Base-by-base conservation (phyloP, 768 basidiomycete genomes). In the Megacollybia marginata region DNA sequence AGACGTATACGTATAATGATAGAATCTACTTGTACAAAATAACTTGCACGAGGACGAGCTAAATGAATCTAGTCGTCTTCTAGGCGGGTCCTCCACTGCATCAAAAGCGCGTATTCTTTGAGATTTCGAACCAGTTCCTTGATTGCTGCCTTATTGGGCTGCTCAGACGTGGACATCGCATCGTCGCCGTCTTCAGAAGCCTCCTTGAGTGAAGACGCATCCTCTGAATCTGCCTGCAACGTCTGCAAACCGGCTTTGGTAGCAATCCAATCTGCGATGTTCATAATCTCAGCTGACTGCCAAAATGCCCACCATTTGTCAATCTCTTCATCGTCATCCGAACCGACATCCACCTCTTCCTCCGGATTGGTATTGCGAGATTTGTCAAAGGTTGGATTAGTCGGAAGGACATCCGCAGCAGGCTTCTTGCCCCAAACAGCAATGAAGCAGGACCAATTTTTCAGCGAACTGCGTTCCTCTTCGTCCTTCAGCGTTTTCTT, bases 261-360 rank as follows among this genome's bases (percentile, higher is more conserved):
- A 38, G 71, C 67, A 32, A 88, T 65, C 84, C 85, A 90, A 46
- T 80, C 73, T 2, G 80, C 79, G 18, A 89, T 63, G 59, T 78
- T 82, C 47, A 64, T 59, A 51, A 91, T 80, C 51, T 89, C 85
- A 34, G 66, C 66, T 1, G 81, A 78, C 9, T 85, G 72, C 68
- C 73, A 76, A 64, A 90, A 82, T 11, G 75, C 84, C 85, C 87
- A 89, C 88, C 88, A 91, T n/a, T 66, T 68, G 48, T 81, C 76
- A 2, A 57, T 65, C 10, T 67, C 68, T 4, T 67, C 62, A 2
- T 74, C 73, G 4, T 66, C 68, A 0, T 68, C 65, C 10, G 60
- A 61, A 5, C 62, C 58, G 3, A 28, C 23, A 28, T 28, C 6
- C 23, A 28, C 6, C 23, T 28, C 23, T 28, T 61, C 60, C 9